A percentile compares a stretch with the other conserved stretches of the same genome.
Conservation (phyloP, 768 basidiomycete species). For the Rhizopogon rudus region DNA sequence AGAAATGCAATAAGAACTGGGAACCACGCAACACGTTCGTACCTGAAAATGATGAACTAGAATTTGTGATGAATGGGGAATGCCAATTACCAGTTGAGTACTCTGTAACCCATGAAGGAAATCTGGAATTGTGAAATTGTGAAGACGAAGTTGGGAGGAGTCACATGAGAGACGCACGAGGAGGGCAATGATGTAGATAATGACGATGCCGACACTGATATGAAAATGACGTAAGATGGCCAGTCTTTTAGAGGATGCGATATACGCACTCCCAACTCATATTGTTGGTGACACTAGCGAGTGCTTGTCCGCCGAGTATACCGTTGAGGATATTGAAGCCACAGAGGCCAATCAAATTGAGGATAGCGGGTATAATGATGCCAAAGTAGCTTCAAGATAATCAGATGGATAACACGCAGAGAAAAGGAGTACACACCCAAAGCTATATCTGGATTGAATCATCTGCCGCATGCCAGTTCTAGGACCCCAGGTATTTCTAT, state of each 20-base stretch:
- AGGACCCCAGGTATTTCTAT: slow-evolving; percentile 70
- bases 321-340: slow-evolving; percentile 64
- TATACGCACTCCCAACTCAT: slow-evolving; percentile 46
- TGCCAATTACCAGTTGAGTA: slow-evolving; percentile 49
- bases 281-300: slow-evolving; percentile 49
- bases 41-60: slow-evolving; percentile 34
- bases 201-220: slow-evolving; percentile 72
- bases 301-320: slow-evolving; percentile 65
- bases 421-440: slow-evolving; percentile 41
- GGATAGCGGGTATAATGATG: slow-evolving; percentile 42
- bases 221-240: slow-evolving; percentile 6
- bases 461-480: slow-evolving; percentile 79
- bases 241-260: slow-evolving; percentile 4
- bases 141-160: background rate
- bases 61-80: background rate
- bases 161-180: slow-evolving; percentile 32
- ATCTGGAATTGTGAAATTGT: slow-evolving; percentile 30
- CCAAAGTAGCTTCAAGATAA: slow-evolving; percentile 43
- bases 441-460: slow-evolving; percentile 63
- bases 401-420: background rate
- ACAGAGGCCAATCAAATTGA: slow-evolving; percentile 57
- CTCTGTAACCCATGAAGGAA: slow-evolving; percentile 61
- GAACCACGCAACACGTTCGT: slow-evolving; percentile 72
- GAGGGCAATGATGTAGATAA: slow-evolving; percentile 66
- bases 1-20: slow-evolving; percentile 73